A percentile compares a stretch with the other conserved stretches of the same genome.
These are phyloP conservation scores for Diphasiastrum complanatum DNA, from an alignment of 83 land plant species.

Conservation along the genomic window DNA sequence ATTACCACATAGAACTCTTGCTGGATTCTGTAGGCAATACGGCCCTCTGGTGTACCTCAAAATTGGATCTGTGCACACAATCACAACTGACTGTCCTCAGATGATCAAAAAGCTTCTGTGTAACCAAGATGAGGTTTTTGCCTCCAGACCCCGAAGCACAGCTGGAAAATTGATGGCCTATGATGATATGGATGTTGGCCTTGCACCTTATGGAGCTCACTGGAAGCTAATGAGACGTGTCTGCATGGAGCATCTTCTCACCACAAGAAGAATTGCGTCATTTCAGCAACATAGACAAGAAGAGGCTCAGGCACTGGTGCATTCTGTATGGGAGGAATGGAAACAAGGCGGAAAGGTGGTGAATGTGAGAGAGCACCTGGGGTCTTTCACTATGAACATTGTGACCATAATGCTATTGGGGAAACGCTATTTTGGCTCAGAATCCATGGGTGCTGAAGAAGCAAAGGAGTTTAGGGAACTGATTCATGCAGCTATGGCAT, in stretches of 20 bases:
- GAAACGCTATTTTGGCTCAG: too few relatives aligned
- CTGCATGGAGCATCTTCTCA: conserved; percentile 75
- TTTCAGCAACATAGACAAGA: conserved; percentile 41
- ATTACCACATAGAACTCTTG: conserved; percentile 42
- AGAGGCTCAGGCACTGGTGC: conserved; percentile 54
- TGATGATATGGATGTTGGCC: conserved; percentile 38
- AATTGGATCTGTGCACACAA: conserved; percentile 40
- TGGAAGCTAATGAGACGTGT: conserved; percentile 76
- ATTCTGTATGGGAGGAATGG: conserved; percentile 33
- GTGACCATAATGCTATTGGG: too few relatives aligned
- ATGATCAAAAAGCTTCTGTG: conserved; percentile 44
- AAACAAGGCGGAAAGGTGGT: too few relatives aligned
- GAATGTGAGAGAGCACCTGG: too few relatives aligned
- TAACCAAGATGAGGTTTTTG: conserved; percentile 50
- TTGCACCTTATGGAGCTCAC: conserved; percentile 56
- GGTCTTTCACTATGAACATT: too few relatives aligned
- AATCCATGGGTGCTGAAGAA: too few relatives aligned
- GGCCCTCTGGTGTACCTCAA: conserved; percentile 48
- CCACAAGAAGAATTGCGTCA: conserved; percentile 53
- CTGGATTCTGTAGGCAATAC: conserved; percentile 20
- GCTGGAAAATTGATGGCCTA: conserved; percentile 33
- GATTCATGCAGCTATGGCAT: too few relatives aligned
- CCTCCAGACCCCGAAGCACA: conserved; percentile 48
- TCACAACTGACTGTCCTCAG: conserved; percentile 43
- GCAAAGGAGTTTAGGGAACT: too few relatives aligned